These are phyloP conservation scores for Lantana camara DNA, from an alignment of 257 asterid species.

Conservation along the genomic window DNA sequence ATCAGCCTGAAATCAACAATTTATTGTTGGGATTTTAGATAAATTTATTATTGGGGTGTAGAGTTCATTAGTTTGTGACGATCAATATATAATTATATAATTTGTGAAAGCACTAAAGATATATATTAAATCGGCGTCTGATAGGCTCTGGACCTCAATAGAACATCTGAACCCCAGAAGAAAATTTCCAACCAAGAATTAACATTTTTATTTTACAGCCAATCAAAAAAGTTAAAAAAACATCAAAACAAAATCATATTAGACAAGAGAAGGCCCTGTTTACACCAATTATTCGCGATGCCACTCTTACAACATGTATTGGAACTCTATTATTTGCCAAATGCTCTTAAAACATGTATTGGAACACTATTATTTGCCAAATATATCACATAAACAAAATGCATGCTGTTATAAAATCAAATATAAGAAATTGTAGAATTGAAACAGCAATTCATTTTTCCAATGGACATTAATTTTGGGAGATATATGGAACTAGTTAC, in stretches of 20 bases:
- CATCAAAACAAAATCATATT: too few relatives aligned
- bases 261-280: too few relatives aligned
- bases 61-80: background rate
- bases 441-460: background rate
- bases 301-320: too few relatives aligned
- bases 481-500: conserved; percentile 1
- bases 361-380: background rate
- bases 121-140: background rate
- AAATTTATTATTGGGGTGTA: background rate
- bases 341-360: too few relatives aligned
- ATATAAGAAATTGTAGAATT: background rate
- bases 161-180: background rate
- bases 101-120: background rate
- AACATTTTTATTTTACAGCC: too few relatives aligned
- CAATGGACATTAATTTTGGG: background rate
- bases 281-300: too few relatives aligned
- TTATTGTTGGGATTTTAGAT: too few relatives aligned
- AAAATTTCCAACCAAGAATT: background rate
- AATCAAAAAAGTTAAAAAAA: too few relatives aligned
- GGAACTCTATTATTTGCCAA: too few relatives aligned
- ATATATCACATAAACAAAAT: background rate
- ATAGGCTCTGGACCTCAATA: background rate
- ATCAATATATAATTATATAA: background rate
- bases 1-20: background rate
- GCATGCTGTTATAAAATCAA: background rate